A percentile compares a stretch with the other conserved stretches of the same genome.
Evolutionary conservation across 129 eudicot genomes (phyloP).

Genomic region (Cynara cardunculus): DNA sequence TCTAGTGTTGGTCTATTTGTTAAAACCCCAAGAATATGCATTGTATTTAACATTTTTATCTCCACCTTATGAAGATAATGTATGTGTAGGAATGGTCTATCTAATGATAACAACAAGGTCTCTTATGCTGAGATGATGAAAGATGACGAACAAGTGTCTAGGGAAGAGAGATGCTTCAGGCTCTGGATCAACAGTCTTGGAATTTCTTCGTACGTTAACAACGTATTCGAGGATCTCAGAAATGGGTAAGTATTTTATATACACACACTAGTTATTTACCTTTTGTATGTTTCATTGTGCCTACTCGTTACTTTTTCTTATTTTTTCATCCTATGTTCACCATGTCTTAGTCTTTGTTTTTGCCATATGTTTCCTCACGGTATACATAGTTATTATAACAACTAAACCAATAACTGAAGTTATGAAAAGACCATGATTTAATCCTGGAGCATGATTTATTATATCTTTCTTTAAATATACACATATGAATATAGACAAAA

Average conservation of each 20-base stretch:
- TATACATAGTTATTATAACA: neutral
- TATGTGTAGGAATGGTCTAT: conserved; percentile 77
- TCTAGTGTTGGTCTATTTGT: neutral
- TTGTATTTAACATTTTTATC: neutral
- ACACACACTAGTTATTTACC: neutral
- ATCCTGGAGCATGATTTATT: neutral
- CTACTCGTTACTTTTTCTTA: neutral
- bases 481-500: neutral
- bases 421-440: neutral
- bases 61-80: conserved; percentile 7
- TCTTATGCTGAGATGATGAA: conserved; percentile 96
- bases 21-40: neutral
- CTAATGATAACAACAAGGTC: conserved; percentile 72
- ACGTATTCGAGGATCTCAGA: conserved; percentile 86
- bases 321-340: neutral
- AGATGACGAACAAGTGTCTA: conserved; percentile 85
- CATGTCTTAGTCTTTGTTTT: neutral
- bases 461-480: neutral
- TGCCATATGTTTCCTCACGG: neutral
- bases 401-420: neutral
- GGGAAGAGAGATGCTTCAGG: conserved; percentile 94
- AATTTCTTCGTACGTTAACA: conserved; percentile 67
- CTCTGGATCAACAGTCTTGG: conserved; percentile 96
- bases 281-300: neutral
- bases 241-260: conserved; percentile 50